Base-by-base conservation (phyloP, 805 yeast genomes). In the Cyberlindnera japonica region DNA sequence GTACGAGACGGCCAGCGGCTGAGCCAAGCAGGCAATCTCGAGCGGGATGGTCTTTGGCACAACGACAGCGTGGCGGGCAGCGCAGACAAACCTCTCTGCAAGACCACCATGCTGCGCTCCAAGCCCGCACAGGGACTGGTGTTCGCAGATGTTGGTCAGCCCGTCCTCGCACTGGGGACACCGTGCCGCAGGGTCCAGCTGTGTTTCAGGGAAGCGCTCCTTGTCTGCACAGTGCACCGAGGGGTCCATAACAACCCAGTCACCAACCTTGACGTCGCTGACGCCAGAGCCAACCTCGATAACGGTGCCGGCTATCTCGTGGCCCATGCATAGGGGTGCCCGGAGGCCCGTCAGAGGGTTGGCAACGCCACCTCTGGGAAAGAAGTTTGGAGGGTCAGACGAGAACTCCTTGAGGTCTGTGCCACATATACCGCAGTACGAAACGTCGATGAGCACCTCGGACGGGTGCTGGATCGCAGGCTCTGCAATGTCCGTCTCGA, bases 351-450 rank as follows among this genome's bases (percentile, higher is more conserved):
- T 68, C 14, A 75, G 55, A 27, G 61, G 62, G 40, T 72, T 65
- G 3, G 50, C 50, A 35, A 51, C 37, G 19, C 69, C 69, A 27
- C 58, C 62, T 41, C 63, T 57, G 5, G 68, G 70, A 60, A 77
- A 76, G 54, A 80, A 77, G 40, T 75, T 75, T 9, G 86, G 83
- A 1, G 81, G 82, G 20, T 72, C 77, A 20, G 67, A 54, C 45
- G 62, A 49, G 49, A 66, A 78, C 55, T 81, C 79, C 49, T 77
- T 81, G 28, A 78, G 59, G 54, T 78, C 83, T 1, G 80, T 68
- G 20, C 84, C 84, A 51, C 85, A 79, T 31, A 79, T 77, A 6
- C 85, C 85, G 51, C 83, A 76, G 54, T 65, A 75, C 9, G 64
- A 53, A n/a, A 73, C 65, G 17, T 66, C 71, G 20, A 74, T 50